Base-by-base conservation (phyloP, 192 early-diverging fungal species). In the Geranomyces variabilis region DNA sequence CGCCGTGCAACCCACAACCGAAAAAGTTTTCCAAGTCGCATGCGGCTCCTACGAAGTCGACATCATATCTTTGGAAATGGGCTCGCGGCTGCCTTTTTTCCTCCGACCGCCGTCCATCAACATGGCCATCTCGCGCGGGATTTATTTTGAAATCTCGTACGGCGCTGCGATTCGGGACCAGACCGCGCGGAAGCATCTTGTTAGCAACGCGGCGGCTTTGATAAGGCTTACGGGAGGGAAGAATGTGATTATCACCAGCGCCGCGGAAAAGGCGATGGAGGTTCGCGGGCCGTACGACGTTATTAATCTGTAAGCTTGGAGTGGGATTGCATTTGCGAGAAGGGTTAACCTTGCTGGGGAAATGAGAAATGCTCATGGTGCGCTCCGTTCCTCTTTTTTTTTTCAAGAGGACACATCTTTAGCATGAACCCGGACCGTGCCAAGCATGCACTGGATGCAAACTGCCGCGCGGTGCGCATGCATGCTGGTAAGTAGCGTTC, bases 91-190 rank as follows among this genome's bases (percentile, higher is more conserved):
- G 33, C 87, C 88, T 26, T 91, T 91, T 73, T 85, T 82, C 75
- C 55, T 95, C 48, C 88, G 89, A 69, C 77, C 83, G 56, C 74
- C 87, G 17, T 87, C 83, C 3, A 75, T 94, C 44, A 89, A 89
- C 43, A 44, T 77, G 33, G 93, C 93, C 13, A 78, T 93, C 0
- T 84, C 86, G 43, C 83, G 92, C 29, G 94, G 93, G 1, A 80
- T 96, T 1, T 84, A 80, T 53, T 95, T 96, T 79, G 94, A 96
- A 64, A 81, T 96, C 22, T 84, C 80, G 1, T 93, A 93, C 71
- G 72, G 82, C 2, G 81, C 83, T 15, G 86, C 86, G 8, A 84
- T 93, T 41, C 66, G 88, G 83, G 91, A 90, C 58, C 58, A 17
- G 1, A 81, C 46, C 6, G 84, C 88, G 13, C 75, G 91, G 62